Conservation (phyloP, 306 rosid species). For the Parietaria judaica region DNA sequence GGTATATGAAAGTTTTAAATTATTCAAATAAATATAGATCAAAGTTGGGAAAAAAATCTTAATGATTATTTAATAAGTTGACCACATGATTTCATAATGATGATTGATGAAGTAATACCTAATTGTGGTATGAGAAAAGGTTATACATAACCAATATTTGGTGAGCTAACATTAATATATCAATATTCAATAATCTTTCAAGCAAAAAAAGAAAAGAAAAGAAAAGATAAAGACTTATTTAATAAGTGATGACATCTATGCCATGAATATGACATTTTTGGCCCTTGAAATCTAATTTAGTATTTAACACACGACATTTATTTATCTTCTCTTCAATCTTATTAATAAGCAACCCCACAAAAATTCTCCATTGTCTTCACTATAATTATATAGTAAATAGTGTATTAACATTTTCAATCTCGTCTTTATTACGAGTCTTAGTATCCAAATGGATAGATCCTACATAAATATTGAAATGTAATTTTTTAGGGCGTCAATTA, state of each 20-base stretch:
- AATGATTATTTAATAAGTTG: background rate
- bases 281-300: slow-evolving; percentile 6
- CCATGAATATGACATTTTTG: slow-evolving; percentile 3
- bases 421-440: no score
- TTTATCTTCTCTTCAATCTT: background rate
- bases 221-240: slow-evolving; percentile 10
- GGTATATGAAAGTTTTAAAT: background rate
- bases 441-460: no score
- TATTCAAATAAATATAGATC: background rate
- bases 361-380: slow-evolving; percentile 2
- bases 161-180: background rate
- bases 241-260: slow-evolving; percentile 23
- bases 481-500: no score
- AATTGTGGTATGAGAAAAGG: background rate
- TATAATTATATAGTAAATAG: slow-evolving; percentile 13
- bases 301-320: background rate
- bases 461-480: no score
- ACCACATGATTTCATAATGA: slow-evolving; percentile 4
- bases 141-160: background rate
- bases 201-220: background rate
- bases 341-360: background rate
- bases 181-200: background rate
- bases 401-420: background rate
- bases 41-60: background rate
- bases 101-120: slow-evolving; percentile 8